Evolutionary conservation across 768 basidiomycete species (phyloP), one percentile per base, ranked within the genome.

Genomic region (Mycena chlorophos): DNA sequence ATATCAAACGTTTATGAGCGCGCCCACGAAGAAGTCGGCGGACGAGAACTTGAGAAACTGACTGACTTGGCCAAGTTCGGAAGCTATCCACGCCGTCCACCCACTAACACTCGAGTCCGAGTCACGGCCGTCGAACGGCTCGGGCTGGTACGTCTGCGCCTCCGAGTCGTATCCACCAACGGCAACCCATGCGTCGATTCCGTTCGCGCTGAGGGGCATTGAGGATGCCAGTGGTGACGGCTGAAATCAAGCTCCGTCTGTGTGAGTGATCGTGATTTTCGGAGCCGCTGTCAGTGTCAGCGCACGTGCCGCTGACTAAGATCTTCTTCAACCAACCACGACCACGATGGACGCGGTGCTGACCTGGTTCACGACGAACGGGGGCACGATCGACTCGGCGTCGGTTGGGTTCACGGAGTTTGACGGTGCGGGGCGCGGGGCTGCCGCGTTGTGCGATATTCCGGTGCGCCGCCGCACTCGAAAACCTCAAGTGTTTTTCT

Each of bases 381-480:
- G 78, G 43, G 88, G 85, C 0, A 59, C 55, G 4, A 31, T 88
- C n/a, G 85, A 89, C 57, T 38, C 57, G 0, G 51, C 63, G 37
- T 66, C 70, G 2, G 74, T 88, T 60, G 81, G 76, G 22, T 72
- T 85, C 55, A 69, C 66, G 2, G 67, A 63, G 16, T 74, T 88
- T 31, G 72, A 79, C 3, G 82, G 77, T 38, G 81, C 80, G 39
- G 91, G 91, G 30, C 81, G 87, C 22, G 92, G 94, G 23, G 87
- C 81, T 0, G 70, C 91, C 28, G 94, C 94, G 0, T 65, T 90
- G 30, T 69, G 76, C 56, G 85, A 93, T 67, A 85, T 96, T 53
- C 80, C 84, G 52, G 91, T 92, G 62, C 48, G 74, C 54, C 26
- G n/a, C n/a, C n/a, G n/a, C n/a, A n/a, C n/a, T n/a, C n/a, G n/a